Evolutionary conservation across 345 rosid genomes (phyloP).

Genomic region (Eucalyptus curtisii): DNA sequence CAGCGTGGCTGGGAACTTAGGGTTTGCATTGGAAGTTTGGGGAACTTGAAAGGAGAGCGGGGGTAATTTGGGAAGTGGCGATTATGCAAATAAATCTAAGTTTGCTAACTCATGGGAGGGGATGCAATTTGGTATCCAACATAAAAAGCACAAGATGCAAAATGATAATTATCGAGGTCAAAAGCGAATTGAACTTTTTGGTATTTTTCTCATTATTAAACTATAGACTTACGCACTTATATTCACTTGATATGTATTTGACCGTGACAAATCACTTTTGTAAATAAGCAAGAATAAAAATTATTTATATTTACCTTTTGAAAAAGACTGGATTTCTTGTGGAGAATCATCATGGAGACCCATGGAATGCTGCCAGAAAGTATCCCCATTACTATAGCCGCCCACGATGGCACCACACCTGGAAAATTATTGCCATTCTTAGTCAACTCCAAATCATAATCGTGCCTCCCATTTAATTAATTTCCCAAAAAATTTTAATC

Average conservation of each 20-base stretch:
- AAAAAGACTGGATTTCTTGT: conserved; percentile 51
- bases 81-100: not conserved
- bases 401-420: conserved; percentile 92
- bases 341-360: conserved; percentile 94
- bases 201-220: not conserved
- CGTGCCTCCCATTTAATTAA: not conserved
- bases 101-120: not conserved
- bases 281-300: not conserved
- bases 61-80: not conserved
- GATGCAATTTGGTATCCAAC: not conserved
- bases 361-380: conserved; percentile 84
- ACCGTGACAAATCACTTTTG: not conserved
- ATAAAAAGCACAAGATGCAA: not conserved
- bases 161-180: not conserved
- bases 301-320: conserved; percentile 30
- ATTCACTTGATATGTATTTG: not conserved
- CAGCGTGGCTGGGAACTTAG: not conserved
- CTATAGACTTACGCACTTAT: not conserved
- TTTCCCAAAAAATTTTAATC: not conserved
- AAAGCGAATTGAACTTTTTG: not conserved
- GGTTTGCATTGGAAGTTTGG: not conserved
- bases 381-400: conserved; percentile 67
- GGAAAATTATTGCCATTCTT: not conserved
- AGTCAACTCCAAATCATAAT: not conserved
- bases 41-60: not conserved